Percentiles rank a stretch among this genome's conserved stretches.
Conservation (phyloP, 179 eudicot genomes). For the Corrigiola litoralis region DNA sequence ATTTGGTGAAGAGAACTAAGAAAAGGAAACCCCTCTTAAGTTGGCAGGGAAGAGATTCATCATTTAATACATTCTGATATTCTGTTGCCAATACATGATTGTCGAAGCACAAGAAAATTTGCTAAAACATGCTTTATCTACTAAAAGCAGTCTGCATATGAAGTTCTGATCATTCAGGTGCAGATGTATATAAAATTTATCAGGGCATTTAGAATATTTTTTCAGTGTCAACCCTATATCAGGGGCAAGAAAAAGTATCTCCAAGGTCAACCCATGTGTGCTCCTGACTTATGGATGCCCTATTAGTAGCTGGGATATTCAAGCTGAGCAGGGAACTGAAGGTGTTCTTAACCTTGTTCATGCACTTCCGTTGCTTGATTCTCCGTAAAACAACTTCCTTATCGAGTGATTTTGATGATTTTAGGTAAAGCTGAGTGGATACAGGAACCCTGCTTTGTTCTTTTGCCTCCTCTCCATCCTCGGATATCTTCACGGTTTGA, state of each 20-base stretch:
- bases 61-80: no score
- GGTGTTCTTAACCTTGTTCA: conserved; percentile 31
- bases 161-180: no score
- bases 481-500: neutral
- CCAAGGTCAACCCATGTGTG: conserved; percentile 32
- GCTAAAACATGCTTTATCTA: no score
- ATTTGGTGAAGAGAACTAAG: no score
- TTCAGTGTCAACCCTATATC: neutral
- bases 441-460: neutral
- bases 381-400: conserved; percentile 18
- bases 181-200: no score
- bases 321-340: conserved; percentile 22
- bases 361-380: conserved; percentile 23
- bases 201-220: no score
- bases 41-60: no score
- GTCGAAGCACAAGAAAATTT: no score
- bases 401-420: conserved; percentile 24
- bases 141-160: no score
- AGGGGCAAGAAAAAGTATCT: conserved; percentile 30
- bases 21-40: no score
- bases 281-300: conserved; percentile 11
- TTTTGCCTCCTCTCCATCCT: neutral
- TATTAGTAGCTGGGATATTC: conserved; percentile 13
- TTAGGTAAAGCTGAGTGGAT: conserved; percentile 22
- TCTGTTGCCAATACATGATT: no score